Base-by-base conservation (phyloP, 495 filamentous ascomycete species). In the Lichina pygmaea region DNA sequence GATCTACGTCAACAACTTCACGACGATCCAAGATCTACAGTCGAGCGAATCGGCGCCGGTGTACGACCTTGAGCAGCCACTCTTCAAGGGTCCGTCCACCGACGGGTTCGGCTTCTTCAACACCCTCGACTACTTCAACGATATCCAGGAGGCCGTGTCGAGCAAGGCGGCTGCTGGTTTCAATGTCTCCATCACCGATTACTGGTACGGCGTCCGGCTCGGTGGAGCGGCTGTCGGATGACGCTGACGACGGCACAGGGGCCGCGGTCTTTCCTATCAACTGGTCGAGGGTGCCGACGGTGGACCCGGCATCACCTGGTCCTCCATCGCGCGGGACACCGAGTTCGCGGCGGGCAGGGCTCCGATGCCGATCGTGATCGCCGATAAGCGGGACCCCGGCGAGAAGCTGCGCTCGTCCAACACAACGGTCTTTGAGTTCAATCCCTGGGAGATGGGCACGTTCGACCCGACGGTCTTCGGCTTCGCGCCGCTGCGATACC, bases 1-100 rank as follows among this genome's bases (percentile, higher is more conserved):
- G 32, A 68, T 95, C 13, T 89, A 73, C 53, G 64, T 77, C 48
- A 95, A 94, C 62, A 95, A 94, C 60, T 95, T 86, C 62, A 78
- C 77, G 33, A 76, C 72, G 12, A 67, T 94, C 39, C 55, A 70
- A 33, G 56, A 56, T 37, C 68, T 91, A 48, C 70, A 74, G 33
- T 57, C 71, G 33, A 68, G 67, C 15, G 41, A 41, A 6, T 7
- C 43, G 3, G 70, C 67, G 10, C 62, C 60, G 12, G 57, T 73
- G 6, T 95, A 86, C 86, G 61, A 84, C 49, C 79, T 93, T 49
- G 68, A 66, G 3, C 76, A 79, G 52, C 77, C 71, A 42, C 85
- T 95, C 53, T 63, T 94, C 48, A 55, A 77, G 44, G 78, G 78
- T 8, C 76, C 74, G 6, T 0, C 17, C 8, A 45, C 15, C 6